phyloP scores from a whole-genome alignment of 2,329 filamentous ascomycete genomes.

The Biscogniauxia marginata region DNA sequence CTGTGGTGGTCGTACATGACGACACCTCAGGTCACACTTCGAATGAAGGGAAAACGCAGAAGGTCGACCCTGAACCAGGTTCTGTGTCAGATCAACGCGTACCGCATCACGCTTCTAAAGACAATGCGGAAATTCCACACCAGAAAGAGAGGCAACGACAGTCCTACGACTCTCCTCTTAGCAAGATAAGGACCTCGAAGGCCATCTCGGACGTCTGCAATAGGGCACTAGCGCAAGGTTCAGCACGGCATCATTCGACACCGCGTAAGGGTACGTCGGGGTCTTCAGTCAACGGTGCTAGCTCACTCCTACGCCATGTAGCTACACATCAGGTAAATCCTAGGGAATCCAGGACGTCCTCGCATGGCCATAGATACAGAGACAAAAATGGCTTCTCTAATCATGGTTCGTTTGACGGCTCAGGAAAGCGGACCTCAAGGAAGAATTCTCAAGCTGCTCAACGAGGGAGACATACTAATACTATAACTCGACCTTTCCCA shows the following conservation, averaged over 20 bases:
- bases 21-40: not conserved
- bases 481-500: not conserved
- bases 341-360: no score
- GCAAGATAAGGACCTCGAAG: slow-evolving; percentile 10
- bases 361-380: no score
- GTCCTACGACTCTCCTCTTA: slow-evolving; percentile 2
- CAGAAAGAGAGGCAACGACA: not conserved
- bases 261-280: not conserved
- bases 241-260: slow-evolving; percentile 2
- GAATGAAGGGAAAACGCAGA: not conserved
- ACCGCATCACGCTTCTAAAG: slow-evolving; percentile 7
- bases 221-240: slow-evolving; percentile 12
- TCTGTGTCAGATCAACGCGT: not conserved
- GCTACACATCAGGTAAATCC: not conserved
- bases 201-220: slow-evolving; percentile 9
- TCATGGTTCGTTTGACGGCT: no score
- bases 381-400: no score
- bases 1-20: not conserved
- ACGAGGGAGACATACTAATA: not conserved
- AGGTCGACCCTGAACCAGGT: not conserved
- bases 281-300: not conserved
- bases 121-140: not conserved
- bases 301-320: not conserved
- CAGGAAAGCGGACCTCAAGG: no score
- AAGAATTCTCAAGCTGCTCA: not conserved